These are phyloP conservation scores for Lepidium africanum DNA, from an alignment of 345 rosid species.

Conservation along the genomic window DNA sequence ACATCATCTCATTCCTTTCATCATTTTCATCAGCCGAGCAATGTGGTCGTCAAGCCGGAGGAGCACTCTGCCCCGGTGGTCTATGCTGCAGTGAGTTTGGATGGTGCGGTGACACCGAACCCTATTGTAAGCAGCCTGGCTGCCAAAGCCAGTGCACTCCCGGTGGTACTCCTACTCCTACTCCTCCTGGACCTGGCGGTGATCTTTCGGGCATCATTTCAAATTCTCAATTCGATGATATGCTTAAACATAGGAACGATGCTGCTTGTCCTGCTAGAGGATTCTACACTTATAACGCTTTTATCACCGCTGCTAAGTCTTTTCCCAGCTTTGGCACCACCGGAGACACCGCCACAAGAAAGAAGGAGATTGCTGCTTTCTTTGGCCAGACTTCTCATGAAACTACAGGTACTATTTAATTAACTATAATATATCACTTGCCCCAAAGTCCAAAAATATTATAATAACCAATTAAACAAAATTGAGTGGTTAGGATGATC, in stretches of 20 bases:
- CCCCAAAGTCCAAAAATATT: no score
- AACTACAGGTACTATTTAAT: conserved; percentile 40
- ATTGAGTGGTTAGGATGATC: no score
- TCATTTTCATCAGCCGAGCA: conserved; percentile 31
- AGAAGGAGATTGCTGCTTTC: conserved; percentile 60
- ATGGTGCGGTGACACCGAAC: conserved; percentile 40
- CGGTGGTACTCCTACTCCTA: conserved; percentile 14
- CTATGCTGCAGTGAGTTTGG: conserved; percentile 36
- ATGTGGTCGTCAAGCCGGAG: conserved; percentile 52
- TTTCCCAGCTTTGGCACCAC: conserved; percentile 43
- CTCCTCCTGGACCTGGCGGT: conserved; percentile 1
- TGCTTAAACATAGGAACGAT: conserved; percentile 49
- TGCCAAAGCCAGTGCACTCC: conserved; percentile 58
- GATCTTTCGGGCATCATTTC: conserved; percentile 21
- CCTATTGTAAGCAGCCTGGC: conserved; percentile 38
- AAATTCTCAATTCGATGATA: conserved; percentile 33
- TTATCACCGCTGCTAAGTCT: conserved; percentile 44
- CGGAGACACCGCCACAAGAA: conserved; percentile 32
- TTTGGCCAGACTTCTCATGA: conserved; percentile 67
- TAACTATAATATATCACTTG: no score
- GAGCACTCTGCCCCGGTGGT: conserved; percentile 43
- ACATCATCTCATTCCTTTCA: not conserved
- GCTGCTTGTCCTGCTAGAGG: conserved; percentile 34
- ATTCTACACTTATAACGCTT: conserved; percentile 59
- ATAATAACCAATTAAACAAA: no score